These are phyloP conservation scores for Protomyces inundatus DNA, from an alignment of 1,139 yeast species.

Conservation along the genomic window DNA sequence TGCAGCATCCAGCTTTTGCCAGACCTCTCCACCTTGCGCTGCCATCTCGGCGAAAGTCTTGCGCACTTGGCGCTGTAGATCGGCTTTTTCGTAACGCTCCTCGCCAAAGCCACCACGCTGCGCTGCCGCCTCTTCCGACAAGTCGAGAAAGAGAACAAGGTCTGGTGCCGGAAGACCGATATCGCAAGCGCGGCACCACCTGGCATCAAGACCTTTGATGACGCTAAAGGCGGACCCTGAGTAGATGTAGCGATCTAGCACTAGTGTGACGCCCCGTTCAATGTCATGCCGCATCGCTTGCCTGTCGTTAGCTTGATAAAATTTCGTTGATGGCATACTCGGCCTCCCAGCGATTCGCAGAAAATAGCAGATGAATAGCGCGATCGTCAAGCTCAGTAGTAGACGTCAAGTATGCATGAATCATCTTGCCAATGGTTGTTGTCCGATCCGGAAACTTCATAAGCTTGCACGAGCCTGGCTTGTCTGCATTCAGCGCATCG, in stretches of 20 bases:
- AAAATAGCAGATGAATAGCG: constrained; percentile 78
- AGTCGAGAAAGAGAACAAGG: constrained; percentile 67
- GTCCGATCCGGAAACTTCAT: constrained; percentile 78
- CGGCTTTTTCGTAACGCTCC: constrained; percentile 75
- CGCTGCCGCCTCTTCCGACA: constrained; percentile 48
- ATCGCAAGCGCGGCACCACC: constrained; percentile 82
- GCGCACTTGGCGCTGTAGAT: constrained; percentile 68
- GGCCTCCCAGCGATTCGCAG: constrained; percentile 91
- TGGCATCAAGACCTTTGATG: constrained; percentile 66
- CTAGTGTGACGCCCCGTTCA: constrained; percentile 52
- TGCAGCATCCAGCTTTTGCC: constrained; percentile 57
- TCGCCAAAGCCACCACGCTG: constrained; percentile 80
- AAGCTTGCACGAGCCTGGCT: not conserved
- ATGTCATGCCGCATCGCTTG: not conserved
- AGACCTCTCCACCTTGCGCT: constrained; percentile 32
- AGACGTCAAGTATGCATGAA: constrained; percentile 60
- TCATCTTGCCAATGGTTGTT: constrained; percentile 73
- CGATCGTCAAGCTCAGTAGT: constrained; percentile 49
- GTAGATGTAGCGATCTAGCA: constrained; percentile 82
- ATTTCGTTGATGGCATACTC: constrained; percentile 44
- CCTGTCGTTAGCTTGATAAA: not conserved
- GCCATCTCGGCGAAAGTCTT: constrained; percentile 46
- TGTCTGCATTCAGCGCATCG: constrained; percentile 28
- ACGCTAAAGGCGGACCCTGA: constrained; percentile 90
- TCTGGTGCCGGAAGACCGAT: constrained; percentile 85